Evolutionary conservation across 345 rosid genomes (phyloP).

Genomic region (Lagerstroemia speciosa): DNA sequence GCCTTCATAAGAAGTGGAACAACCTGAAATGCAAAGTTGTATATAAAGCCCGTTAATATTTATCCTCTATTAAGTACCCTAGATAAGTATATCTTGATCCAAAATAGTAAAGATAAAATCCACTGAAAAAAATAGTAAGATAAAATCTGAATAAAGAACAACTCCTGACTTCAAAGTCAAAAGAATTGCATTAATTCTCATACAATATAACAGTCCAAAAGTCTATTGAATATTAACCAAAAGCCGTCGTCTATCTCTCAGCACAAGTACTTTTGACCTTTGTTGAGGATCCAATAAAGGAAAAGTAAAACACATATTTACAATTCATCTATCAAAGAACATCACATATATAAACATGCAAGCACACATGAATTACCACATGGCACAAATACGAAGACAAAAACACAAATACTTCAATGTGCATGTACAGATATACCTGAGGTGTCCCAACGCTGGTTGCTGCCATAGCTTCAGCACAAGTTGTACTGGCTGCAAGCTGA

Average conservation of each 20-base stretch:
- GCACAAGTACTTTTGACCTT: no score
- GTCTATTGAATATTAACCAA: no score
- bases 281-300: no score
- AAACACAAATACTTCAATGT: background rate
- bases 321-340: background rate
- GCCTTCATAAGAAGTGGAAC: constrained; percentile 99
- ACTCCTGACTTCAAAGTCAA: background rate
- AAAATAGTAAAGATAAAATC: no score
- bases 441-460: constrained; percentile 93
- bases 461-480: constrained; percentile 99
- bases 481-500: constrained; percentile 96
- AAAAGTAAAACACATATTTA: no score
- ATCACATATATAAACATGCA: constrained; percentile 2
- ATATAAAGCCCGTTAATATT: background rate
- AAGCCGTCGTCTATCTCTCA: no score
- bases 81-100: background rate
- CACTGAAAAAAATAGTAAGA: no score
- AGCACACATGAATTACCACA: no score
- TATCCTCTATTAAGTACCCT: background rate
- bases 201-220: no score
- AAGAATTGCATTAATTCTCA: no score
- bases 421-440: constrained; percentile 39
- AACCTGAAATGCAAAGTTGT: constrained; percentile 40
- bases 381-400: background rate
- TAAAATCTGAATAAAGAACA: background rate